These are phyloP conservation scores for Hagleromyces aurorensis DNA, from an alignment of 805 yeast species.

Conservation along the genomic window DNA sequence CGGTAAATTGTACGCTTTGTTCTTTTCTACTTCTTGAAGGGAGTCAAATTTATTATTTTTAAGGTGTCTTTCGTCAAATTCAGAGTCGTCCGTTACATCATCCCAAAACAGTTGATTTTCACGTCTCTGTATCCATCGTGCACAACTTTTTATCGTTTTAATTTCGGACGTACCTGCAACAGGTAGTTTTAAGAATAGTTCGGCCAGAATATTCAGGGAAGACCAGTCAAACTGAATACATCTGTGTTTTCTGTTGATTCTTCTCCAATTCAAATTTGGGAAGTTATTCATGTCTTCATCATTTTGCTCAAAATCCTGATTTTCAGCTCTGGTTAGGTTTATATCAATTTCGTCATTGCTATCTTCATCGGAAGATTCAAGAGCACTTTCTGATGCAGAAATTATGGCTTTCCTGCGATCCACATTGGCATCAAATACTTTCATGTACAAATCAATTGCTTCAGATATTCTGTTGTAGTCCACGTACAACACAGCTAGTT, in stretches of 20 bases:
- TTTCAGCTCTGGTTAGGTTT: conserved; percentile 14
- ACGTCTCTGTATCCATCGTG: conserved; percentile 78
- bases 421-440: conserved; percentile 53
- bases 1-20: conserved; percentile 48
- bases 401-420: conserved; percentile 31
- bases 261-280: conserved; percentile 26
- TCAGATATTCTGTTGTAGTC: conserved; percentile 53
- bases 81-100: conserved; percentile 55
- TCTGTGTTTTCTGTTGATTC: conserved; percentile 22
- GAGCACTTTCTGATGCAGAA: conserved; percentile 25
- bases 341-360: conserved; percentile 15
- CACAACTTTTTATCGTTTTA: conserved; percentile 54
- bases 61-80: conserved; percentile 68
- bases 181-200: conserved; percentile 51
- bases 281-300: conserved; percentile 23
- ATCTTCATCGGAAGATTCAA: conserved; percentile 28
- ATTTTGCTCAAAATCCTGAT: conserved; percentile 11
- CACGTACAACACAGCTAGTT: conserved; percentile 46
- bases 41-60: conserved; percentile 39
- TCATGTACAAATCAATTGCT: conserved; percentile 64
- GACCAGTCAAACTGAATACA: conserved; percentile 76
- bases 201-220: conserved; percentile 75
- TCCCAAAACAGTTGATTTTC: conserved; percentile 42
- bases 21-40: conserved; percentile 33
- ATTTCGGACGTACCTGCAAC: conserved; percentile 59